These are phyloP conservation scores for Lodderomyces elongisporus DNA, from an alignment of 1,139 yeast genomes.

Conservation along the genomic window DNA sequence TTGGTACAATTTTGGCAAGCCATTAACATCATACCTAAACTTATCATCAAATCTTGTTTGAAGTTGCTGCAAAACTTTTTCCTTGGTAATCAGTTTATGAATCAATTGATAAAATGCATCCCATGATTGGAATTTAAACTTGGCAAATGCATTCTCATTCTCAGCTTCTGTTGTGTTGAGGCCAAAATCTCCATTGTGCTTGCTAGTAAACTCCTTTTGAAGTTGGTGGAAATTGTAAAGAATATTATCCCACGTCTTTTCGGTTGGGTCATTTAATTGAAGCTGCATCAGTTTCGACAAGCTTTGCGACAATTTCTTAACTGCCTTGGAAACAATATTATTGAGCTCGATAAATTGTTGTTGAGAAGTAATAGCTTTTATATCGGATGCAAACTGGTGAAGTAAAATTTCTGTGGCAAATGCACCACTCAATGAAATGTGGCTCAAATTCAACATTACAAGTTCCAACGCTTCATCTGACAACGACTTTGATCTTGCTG, in stretches of 20 bases:
- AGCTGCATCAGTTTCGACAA: constrained; percentile 38
- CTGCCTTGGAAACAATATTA: constrained; percentile 28
- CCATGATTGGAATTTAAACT: constrained; percentile 62
- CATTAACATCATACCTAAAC: constrained; percentile 79
- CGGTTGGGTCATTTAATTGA: constrained; percentile 39
- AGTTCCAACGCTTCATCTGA: constrained; percentile 13
- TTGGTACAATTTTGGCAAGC: constrained; percentile 79
- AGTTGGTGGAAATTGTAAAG: constrained; percentile 42
- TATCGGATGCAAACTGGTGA: constrained; percentile 16
- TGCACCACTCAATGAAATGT: constrained; percentile 23
- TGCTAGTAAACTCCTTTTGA: constrained; percentile 19
- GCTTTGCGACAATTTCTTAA: constrained; percentile 35
- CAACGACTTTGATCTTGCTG: constrained; percentile 14
- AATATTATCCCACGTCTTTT: constrained; percentile 60
- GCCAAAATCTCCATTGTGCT: constrained; percentile 44
- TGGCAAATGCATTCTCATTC: constrained; percentile 36
- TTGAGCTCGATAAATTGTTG: constrained; percentile 47
- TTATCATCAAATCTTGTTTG: constrained; percentile 73
- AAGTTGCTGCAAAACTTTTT: constrained; percentile 49
- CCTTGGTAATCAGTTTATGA: constrained; percentile 57
- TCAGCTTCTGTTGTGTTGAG: constrained; percentile 49
- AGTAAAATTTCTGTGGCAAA: constrained; percentile 14
- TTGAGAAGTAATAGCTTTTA: constrained; percentile 24
- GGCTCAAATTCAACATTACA: constrained; percentile 13
- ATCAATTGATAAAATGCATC: constrained; percentile 50